These are phyloP conservation scores for Acer campestre DNA, from an alignment of 345 rosid species.

Conservation along the genomic window DNA sequence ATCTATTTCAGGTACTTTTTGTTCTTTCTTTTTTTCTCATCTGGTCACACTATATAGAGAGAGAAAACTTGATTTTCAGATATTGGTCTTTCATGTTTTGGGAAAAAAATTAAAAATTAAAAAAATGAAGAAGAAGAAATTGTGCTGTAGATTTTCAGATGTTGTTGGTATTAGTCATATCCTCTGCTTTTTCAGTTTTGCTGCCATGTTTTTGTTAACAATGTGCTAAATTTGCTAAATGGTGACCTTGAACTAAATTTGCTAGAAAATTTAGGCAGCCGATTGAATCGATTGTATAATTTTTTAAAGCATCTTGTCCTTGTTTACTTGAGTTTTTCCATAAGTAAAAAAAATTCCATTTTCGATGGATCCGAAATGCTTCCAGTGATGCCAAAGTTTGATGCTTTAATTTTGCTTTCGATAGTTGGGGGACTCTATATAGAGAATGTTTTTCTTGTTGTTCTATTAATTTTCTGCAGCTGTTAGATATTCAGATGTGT, in stretches of 20 bases:
- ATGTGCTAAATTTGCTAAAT: too few relatives aligned
- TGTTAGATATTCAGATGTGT: not conserved
- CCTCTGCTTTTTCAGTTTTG: not conserved
- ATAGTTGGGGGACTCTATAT: not conserved
- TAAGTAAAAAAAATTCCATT: not conserved
- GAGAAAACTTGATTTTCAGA: not conserved
- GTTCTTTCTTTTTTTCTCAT: not conserved
- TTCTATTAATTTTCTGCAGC: not conserved
- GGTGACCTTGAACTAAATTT: too few relatives aligned
- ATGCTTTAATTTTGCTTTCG: not conserved
- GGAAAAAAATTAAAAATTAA: not conserved
- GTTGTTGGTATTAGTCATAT: not conserved
- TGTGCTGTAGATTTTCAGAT: not conserved
- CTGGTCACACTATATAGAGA: not conserved
- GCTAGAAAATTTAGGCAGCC: too few relatives aligned
- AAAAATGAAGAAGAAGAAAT: not conserved
- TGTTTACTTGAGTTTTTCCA: not conserved
- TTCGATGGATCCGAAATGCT: not conserved
- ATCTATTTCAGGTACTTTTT: slow-evolving; percentile 27
- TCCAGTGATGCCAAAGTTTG: not conserved
- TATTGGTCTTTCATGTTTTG: not conserved
- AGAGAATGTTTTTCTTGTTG: too few relatives aligned
- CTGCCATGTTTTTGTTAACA: not conserved
- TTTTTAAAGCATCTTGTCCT: not conserved
- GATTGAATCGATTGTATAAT: not conserved